Base-by-base conservation (phyloP, 495 filamentous ascomycete genomes). In the Talaromyces trachyspermus region DNA sequence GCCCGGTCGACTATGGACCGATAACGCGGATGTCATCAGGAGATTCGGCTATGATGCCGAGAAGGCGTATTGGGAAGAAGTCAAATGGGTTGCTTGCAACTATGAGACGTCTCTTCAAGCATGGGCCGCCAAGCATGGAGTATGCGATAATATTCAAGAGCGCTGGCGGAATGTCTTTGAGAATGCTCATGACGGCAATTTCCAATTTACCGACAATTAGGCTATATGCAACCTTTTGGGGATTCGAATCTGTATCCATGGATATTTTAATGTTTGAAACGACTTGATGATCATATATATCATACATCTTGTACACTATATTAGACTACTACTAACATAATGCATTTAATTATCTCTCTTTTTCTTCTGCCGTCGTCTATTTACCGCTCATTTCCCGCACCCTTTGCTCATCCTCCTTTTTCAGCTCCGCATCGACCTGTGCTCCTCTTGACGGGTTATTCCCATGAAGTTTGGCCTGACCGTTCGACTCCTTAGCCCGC, bases 381-480 rank as follows among this genome's bases (percentile, higher is more conserved):
- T 69, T 70, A 37, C 64, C 69, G 18, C 71, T 75, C 69, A 86
- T 88, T 68, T 78, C 77, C 46, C 58, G 75, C 33, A 89, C 46
- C 27, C 70, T 59, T 62, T 80, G 76, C 60, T 85, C 81, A 42
- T 90, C 85, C 33, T 88, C 84, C 3, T 68, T 70, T 60, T 85
- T 67, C 14, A 90, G 57, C 59, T 86, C 71, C 7, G 76, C 78
- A 59, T 90, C 86, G 39, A 85, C 78, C 65, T 83, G 66, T 7
- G 85, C 86, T 2, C 86, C 85, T 52, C 69, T 76, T 7, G 79
- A 85, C 7, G 86, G 86, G 56, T 80, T 61, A 51, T 88, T 83
- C 6, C 86, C 84, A 51, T 89, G 82, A 50, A 74, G 58, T 22
- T 69, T 76, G n/a, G 85, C 85, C 83, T 89, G 30, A 7, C 1